Evolutionary conservation across 2,329 filamentous ascomycete species (phyloP), one percentile per base, ranked within the genome.

Genomic region (Grosmannia huntii): DNA sequence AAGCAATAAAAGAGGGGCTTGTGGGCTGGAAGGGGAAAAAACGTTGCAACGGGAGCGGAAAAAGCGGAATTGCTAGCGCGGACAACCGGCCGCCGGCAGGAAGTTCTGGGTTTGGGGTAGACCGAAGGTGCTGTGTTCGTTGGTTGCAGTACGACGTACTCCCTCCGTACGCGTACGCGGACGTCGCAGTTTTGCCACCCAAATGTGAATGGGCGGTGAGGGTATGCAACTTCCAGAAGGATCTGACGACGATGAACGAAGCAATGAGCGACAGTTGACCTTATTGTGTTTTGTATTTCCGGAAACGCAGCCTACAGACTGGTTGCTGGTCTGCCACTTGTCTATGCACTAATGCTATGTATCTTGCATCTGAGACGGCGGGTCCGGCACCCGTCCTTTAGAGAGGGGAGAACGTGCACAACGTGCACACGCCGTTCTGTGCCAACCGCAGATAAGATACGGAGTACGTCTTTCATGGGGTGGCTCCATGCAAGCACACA

Each of bases 1-100:
- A 57, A 51, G 54, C 28, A 56, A 46, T n/a, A 50, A 56, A 56
- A 55, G 41, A 33, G n/a, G 48, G 55, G 36, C 23, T 11, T 14
- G 27, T 27, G 23, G 53, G 53, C 12, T n/a, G 3, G 36, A 36
- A 23, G 21, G 16, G 23, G 27, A 11, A n/a, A 56, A 48, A 38
- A 51, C 55, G 55, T 56, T 57, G 55, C 33, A 52, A 21, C 48
- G 48, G 55, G 46, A 57, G 33, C 31, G 55, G 55, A 28, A 27
- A 9, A 19, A 31, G 16, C 33, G 33, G 55, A 44, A 23, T 33
- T 55, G n/a, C 41, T 55, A 55, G 33, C 12, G 36, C 31, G 41
- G 41, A 44, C 19, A n/a, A 44, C 41, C 36, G 41, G 41, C 41
- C 23, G 38, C 36, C 25, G 23, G 28, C 38, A 23, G 33, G 52